These are phyloP conservation scores for Fistulina hepatica DNA, from an alignment of 1,284 basidiomycete genomes.

Conservation along the genomic window DNA sequence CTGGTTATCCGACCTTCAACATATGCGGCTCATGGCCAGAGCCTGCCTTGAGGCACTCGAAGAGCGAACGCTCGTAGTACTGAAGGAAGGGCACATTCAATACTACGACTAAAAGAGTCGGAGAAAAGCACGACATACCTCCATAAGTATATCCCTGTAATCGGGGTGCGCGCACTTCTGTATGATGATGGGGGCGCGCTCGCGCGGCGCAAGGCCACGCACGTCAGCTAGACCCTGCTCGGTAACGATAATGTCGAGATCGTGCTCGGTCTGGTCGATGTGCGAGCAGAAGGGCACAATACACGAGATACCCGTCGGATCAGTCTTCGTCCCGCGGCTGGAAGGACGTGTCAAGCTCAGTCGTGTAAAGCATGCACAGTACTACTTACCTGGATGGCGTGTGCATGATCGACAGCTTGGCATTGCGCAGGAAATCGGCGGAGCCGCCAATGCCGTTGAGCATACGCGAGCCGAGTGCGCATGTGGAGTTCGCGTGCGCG, in stretches of 20 bases:
- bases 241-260: conserved; percentile 35
- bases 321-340: conserved; percentile 34
- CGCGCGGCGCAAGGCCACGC: conserved; percentile 36
- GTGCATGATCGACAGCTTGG: conserved; percentile 42
- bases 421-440: conserved; percentile 40
- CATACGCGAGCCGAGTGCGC: conserved; percentile 35
- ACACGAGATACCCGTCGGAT: conserved; percentile 40
- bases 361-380: not conserved
- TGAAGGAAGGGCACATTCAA: conserved; percentile 10
- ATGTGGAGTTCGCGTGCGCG: conserved; percentile 41
- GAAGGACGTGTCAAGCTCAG: conserved; percentile 1
- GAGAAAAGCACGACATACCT: conserved; percentile 18
- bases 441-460: conserved; percentile 41
- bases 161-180: conserved; percentile 41
- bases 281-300: conserved; percentile 42
- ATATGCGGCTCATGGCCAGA: conserved; percentile 42
- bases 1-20: conserved; percentile 24
- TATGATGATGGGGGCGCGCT: conserved; percentile 40
- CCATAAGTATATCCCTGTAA: conserved; percentile 33
- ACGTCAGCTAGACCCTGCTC: conserved; percentile 43
- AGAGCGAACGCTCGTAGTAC: conserved; percentile 37
- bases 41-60: conserved; percentile 35
- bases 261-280: conserved; percentile 40
- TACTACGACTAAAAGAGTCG: not conserved
- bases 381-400: conserved; percentile 33